Base-by-base conservation (phyloP, 2,329 filamentous ascomycete genomes). In the Aspergillus sp. region DNA sequence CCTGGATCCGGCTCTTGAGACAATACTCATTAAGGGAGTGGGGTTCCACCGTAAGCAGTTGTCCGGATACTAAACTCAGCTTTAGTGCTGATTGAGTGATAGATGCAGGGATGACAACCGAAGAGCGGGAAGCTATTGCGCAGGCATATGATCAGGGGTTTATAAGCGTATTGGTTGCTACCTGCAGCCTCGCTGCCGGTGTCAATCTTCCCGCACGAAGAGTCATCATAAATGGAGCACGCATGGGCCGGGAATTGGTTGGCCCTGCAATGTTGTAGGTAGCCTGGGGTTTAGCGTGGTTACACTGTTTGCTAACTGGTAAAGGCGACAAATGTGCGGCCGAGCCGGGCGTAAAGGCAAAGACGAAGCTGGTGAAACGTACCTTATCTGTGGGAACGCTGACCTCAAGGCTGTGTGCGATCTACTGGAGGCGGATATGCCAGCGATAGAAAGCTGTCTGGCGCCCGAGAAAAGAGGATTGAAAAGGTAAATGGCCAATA, bases 181-280 rank as follows among this genome's bases (percentile, higher is more conserved):
- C 90, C 2, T 91, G 89, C 66, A 91, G 88, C 68, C 81, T 93
- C 56, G 90, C 90, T n/a, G 90, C 89, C 14, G 90, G 90, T n/a
- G 90, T 93, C 58, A 92, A 93, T 71, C 76, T 93, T 17, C 80
- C 80, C 14, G 90, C 90, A 7, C 81, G 90, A 53, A 80, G 90
- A 63, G 90, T 93, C 1, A 90, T 93, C 58, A 80, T 90, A 25
- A 89, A 91, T 68, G 88, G 86, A 60, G 89, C 87, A 31, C 82
- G 87, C 41, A 91, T 92, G 88, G 90, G 90, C 0, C 82, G 87
- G 52, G 88, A 91, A 46, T 77, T 91, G 48, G 84, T 92, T n/a
- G 89, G 88, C 0, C 89, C 90, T 12, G 86, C 89, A 4, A 90
- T 93, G 87, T 78, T 93, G 72, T 82, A 74, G 75, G 70, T 12